Evolutionary conservation across 2,329 filamentous ascomycete species (phyloP).

Genomic region (Botrytis pseudocinerea): DNA sequence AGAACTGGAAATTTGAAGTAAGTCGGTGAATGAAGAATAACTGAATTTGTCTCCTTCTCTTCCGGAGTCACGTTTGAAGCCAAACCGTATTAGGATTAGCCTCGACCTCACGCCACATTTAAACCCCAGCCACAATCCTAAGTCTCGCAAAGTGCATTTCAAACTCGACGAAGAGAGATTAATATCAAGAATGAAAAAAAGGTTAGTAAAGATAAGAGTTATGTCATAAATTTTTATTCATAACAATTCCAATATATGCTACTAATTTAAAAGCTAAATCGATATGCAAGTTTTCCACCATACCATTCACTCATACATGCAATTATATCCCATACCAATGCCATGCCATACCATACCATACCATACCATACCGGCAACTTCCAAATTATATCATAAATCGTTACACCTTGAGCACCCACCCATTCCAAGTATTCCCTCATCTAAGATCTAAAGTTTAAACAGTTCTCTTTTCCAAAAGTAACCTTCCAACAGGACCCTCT

Average conservation of each 20-base stretch:
- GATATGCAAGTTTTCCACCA: not conserved
- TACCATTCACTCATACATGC: not conserved
- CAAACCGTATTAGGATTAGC: not conserved
- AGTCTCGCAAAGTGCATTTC: not conserved
- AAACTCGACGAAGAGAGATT: not conserved
- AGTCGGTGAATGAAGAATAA: not conserved
- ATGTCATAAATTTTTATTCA: not conserved
- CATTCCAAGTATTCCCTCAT: not conserved
- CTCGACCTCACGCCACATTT: not conserved
- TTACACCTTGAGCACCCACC: not conserved
- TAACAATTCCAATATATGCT: not conserved
- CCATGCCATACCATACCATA: not conserved
- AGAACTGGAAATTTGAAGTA: not conserved
- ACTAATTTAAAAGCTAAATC: not conserved
- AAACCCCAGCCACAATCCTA: not conserved
- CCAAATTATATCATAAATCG: not conserved
- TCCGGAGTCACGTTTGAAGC: not conserved
- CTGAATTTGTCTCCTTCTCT: not conserved
- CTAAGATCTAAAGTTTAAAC: constrained; percentile 12
- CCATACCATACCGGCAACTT: not conserved
- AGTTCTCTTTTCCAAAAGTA: constrained; percentile 50
- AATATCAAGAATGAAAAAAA: not conserved
- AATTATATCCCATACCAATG: constrained; percentile 6
- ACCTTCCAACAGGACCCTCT: constrained; percentile 46
- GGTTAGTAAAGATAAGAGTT: not conserved